phyloP scores from a whole-genome alignment of 192 early-diverging fungal genomes.

The Coemansia sp. region DNA sequence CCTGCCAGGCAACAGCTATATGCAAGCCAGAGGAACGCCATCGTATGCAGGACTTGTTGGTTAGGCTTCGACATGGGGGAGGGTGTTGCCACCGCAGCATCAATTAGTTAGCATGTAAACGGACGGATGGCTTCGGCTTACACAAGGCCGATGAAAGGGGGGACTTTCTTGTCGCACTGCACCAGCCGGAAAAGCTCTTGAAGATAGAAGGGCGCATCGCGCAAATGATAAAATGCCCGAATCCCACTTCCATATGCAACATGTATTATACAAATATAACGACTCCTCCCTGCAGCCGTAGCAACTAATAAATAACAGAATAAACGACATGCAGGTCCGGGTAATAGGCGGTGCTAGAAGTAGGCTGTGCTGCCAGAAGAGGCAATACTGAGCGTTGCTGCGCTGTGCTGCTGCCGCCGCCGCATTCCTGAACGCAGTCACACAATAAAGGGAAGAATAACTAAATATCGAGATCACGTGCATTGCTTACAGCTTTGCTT shows the following conservation, averaged over 20 bases:
- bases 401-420: neutral
- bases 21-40: neutral
- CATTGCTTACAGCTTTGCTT: neutral
- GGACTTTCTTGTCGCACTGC: too few species aligned
- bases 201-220: too few species aligned
- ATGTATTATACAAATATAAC: slow-evolving; percentile 20
- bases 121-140: neutral
- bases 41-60: neutral
- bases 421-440: neutral
- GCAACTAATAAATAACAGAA: slow-evolving; percentile 10
- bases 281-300: slow-evolving; percentile 16
- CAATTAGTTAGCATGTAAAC: neutral
- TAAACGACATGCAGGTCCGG: neutral
- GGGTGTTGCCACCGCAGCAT: neutral
- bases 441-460: neutral
- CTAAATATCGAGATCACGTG: neutral
- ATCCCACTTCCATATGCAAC: neutral
- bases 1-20: neutral
- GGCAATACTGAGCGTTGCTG: neutral
- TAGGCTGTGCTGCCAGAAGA: neutral
- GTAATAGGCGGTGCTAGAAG: neutral
- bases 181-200: too few species aligned
- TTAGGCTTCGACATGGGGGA: neutral
- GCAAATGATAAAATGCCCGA: neutral
- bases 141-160: too few species aligned